Evolutionary conservation across 2,329 filamentous ascomycete genomes (phyloP).

Genomic region (Pseudogymnoascus sp.): DNA sequence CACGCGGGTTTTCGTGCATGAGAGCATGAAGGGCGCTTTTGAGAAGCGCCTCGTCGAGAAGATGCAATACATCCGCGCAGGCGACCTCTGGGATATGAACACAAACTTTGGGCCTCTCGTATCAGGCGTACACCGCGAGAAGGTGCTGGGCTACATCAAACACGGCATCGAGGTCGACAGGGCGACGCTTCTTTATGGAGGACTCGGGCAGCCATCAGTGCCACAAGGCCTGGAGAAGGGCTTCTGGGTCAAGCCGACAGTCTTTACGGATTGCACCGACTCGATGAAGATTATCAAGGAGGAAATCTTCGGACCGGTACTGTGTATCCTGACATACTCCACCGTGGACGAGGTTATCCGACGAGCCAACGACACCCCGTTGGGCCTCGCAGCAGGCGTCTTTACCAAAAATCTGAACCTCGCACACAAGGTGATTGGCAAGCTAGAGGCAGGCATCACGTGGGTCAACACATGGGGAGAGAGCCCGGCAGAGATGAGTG

Average conservation of each 20-base stretch:
- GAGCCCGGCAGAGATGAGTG: slow-evolving; percentile 82
- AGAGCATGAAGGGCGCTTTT: slow-evolving; percentile 55
- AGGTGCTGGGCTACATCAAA: slow-evolving; percentile 68
- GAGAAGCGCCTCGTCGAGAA: slow-evolving; percentile 63
- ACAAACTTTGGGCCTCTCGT: slow-evolving; percentile 84
- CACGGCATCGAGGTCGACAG: slow-evolving; percentile 67
- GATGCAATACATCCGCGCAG: slow-evolving; percentile 61
- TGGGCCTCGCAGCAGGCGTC: slow-evolving; percentile 77
- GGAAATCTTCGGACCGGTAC: slow-evolving; percentile 85
- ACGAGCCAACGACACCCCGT: slow-evolving; percentile 67
- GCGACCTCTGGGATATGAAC: slow-evolving; percentile 59
- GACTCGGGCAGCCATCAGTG: slow-evolving; percentile 45
- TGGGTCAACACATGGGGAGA: slow-evolving; percentile 97
- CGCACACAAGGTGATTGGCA: slow-evolving; percentile 63
- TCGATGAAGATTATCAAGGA: slow-evolving; percentile 71
- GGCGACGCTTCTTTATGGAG: slow-evolving; percentile 67
- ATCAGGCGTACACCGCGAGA: slow-evolving; percentile 64
- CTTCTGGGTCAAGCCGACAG: slow-evolving; percentile 77
- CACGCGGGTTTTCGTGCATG: slow-evolving; percentile 75
- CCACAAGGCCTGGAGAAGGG: slow-evolving; percentile 42
- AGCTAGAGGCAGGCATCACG: slow-evolving; percentile 75
- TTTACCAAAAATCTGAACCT: slow-evolving; percentile 68
- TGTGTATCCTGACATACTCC: slow-evolving; percentile 69
- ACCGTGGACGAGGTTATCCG: slow-evolving; percentile 59
- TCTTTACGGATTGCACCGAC: slow-evolving; percentile 82